Evolutionary conservation across 768 basidiomycete species (phyloP), one percentile per base, ranked within the genome.

Genomic region (Boletus coccyginus): DNA sequence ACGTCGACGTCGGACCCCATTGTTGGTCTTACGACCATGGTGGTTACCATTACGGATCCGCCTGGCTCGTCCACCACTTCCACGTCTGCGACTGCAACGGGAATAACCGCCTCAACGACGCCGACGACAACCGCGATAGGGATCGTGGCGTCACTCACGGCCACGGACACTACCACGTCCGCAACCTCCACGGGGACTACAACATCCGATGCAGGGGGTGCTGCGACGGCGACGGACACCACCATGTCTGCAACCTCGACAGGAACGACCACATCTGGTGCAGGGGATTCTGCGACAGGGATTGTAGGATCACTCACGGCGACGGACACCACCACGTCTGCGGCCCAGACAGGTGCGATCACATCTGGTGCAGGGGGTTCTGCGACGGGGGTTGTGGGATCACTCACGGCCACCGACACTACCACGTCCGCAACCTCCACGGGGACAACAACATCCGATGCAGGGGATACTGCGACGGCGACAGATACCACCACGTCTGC

Each of bases 91-190:
- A 29, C 52, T 36, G 27, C 38, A 19, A 31, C 56, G 19, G 39
- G 10, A 4, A 39, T 8, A 17, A 17, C 38, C 12, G 38, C 38
- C 7, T 27, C 27, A 27, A 27, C 27, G 27, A 8, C 38, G 14
- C 1, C 38, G 44, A 38, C 55, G n/a, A 42, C 60, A 27, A 13
- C 55, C 5, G 36, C 48, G 13, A 32, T 56, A 9, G 52, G 51
- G 31, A 53, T 53, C 16, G 41, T 51, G 27, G 52, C 38, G 9
- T 41, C 52, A 38, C 12, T 59, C 14, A 54, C 61, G 1, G 50
- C 29, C 10, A 39, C 59, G 21, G 41, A 8, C 19, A 41, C 60
- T 12, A 32, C 47, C 9, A 29, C 59, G 11, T 17, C 62, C 24
- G 43, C 33, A 24, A 14, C 44, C n/a, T 24, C 44, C 29, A 36